Base-by-base conservation (phyloP, 495 filamentous ascomycete genomes). In the Aspergillus taichungensis region DNA sequence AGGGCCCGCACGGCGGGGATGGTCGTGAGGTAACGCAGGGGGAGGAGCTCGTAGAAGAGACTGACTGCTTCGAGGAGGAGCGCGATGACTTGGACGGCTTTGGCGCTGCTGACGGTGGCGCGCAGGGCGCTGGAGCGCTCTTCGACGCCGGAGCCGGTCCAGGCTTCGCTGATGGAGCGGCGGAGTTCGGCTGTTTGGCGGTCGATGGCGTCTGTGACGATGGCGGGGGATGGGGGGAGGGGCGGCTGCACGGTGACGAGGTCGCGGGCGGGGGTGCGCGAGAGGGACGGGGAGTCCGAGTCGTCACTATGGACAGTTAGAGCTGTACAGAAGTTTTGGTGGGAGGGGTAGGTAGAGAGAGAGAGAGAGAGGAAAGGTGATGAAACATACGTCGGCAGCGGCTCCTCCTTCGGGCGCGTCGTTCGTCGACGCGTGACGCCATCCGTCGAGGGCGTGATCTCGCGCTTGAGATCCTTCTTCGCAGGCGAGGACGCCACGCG, bases 161-260 rank as follows among this genome's bases (percentile, higher is more conserved):
- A 76, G 12, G 57, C 51, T 8, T 68, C 61, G 41, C 58, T 58
- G 35, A 80, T 46, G 42, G 62, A 64, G 38, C 65, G 68, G 57
- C 81, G 78, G 37, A 91, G 63, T 28, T 71, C 77, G 13, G 78
- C 62, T 1, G 87, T 85, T 50, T 79, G 73, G 49, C 76, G 77
- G 60, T 96, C 90, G 51, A 94, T 87, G 6, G 44, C 80, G 50
- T 88, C 76, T n/a, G 83, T 86, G 38, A 97, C 81, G 38, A 86
- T 76, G 13, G 87, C 82, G 0, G 91, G 91, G 0, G 88, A 92
- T 1, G 89, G 82, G 3, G 92, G 91, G 30, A 95, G 71, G 3
- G 44, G 37, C 27, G 32, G 46, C 11, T 39, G 28, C 4, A 42
- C 40, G 28, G 51, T 54, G 41, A 64, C 11, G 12, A 80, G 80